Conservation (phyloP, 345 rosid genomes). For the Lepidium sativum region DNA sequence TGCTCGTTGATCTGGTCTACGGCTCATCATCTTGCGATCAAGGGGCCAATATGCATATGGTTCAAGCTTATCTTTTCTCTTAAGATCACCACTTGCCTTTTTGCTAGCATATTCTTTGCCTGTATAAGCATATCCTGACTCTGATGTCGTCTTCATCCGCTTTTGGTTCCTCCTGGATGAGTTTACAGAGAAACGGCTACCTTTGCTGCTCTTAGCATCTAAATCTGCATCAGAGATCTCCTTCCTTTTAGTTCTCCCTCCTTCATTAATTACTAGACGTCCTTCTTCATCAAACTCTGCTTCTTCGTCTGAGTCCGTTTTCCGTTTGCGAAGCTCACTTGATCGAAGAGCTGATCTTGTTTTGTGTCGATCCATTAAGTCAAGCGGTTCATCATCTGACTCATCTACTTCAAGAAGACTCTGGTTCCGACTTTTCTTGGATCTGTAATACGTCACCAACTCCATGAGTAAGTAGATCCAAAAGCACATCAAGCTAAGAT, state of each 20-base stretch:
- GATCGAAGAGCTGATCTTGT: slow-evolving; percentile 74
- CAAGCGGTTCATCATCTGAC: slow-evolving; percentile 86
- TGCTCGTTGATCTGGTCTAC: slow-evolving; percentile 77
- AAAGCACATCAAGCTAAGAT: not conserved
- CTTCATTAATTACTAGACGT: slow-evolving; percentile 55
- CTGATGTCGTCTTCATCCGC: slow-evolving; percentile 61
- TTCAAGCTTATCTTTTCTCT: slow-evolving; percentile 83
- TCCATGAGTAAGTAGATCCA: not conserved
- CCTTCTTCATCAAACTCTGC: slow-evolving; percentile 80
- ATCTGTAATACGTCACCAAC: slow-evolving; percentile 27
- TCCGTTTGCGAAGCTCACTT: slow-evolving; percentile 44
- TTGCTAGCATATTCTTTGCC: slow-evolving; percentile 82
- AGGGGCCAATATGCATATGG: slow-evolving; percentile 98
- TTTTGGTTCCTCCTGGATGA: slow-evolving; percentile 56
- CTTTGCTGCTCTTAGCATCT: slow-evolving; percentile 54
- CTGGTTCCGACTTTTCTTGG: slow-evolving; percentile 44
- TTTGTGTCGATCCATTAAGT: slow-evolving; percentile 67
- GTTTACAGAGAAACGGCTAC: slow-evolving; percentile 35
- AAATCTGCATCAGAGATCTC: slow-evolving; percentile 33
- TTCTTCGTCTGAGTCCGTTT: slow-evolving; percentile 72
- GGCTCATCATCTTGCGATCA: slow-evolving; percentile 95
- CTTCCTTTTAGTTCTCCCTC: slow-evolving; percentile 41
- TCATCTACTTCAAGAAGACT: slow-evolving; percentile 75
- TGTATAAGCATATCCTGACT: slow-evolving; percentile 77
- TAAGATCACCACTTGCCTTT: slow-evolving; percentile 83